Evolutionary conservation across 164 flowering plant species (phyloP).

Genomic region (Cinnamomum micranthum): DNA sequence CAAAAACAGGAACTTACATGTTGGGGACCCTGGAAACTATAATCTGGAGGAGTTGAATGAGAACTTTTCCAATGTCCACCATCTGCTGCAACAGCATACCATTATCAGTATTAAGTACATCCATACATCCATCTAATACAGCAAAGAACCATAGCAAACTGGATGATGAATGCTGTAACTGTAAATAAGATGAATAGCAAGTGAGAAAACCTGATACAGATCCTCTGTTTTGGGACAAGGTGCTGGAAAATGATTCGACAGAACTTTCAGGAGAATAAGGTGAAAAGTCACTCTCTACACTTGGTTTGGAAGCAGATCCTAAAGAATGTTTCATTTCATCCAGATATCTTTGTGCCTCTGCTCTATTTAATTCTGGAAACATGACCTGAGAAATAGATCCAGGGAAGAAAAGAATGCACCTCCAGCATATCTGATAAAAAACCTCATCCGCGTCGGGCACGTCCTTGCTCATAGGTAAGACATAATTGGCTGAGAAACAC

Average conservation of each 20-base stretch:
- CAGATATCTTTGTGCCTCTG: slow-evolving; percentile 39
- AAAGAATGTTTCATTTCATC: slow-evolving; percentile 52
- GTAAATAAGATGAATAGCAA: background rate
- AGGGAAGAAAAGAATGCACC: background rate
- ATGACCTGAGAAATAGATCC: slow-evolving; percentile 31
- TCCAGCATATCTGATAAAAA: slow-evolving; percentile 36
- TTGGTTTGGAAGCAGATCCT: slow-evolving; percentile 13
- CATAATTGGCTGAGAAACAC: slow-evolving; percentile 42
- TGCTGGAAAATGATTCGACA: slow-evolving; percentile 18
- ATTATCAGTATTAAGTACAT: slow-evolving; percentile 5
- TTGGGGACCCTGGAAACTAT: slow-evolving; percentile 13
- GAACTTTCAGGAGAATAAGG: slow-evolving; percentile 27
- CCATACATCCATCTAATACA: background rate
- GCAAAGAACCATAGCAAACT: background rate
- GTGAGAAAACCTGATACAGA: slow-evolving; percentile 25
- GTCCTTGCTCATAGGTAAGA: slow-evolving; percentile 50
- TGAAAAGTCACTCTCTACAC: slow-evolving; percentile 6
- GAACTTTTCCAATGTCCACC: slow-evolving; percentile 19
- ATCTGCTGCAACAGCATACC: slow-evolving; percentile 20
- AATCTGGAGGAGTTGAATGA: slow-evolving; percentile 14
- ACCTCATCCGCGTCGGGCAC: slow-evolving; percentile 49
- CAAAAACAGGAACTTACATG: slow-evolving; percentile 19
- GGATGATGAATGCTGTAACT: background rate
- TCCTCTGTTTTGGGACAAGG: slow-evolving; percentile 15
- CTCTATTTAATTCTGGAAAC: slow-evolving; percentile 42